These are phyloP conservation scores for Arabidopsis lyrata DNA, from an alignment of 441 rosid genomes.

Conservation along the genomic window DNA sequence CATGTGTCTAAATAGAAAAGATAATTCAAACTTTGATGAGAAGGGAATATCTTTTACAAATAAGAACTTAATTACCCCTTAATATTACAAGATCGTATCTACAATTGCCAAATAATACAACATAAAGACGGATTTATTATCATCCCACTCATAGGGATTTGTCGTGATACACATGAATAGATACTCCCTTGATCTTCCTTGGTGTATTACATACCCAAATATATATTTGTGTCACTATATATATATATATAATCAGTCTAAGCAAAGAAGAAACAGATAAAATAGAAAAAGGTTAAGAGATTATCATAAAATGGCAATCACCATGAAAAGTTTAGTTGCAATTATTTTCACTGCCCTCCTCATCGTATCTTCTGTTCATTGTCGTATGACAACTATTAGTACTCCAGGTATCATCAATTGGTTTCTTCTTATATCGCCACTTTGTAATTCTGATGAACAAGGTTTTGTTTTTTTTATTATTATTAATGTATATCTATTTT, in stretches of 20 bases:
- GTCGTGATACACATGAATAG: neutral
- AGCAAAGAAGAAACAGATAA: neutral
- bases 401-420: neutral
- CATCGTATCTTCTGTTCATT: slow-evolving; percentile 4
- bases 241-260: neutral
- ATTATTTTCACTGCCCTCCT: neutral
- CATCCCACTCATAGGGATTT: neutral
- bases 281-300: neutral
- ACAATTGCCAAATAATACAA: neutral
- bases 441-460: neutral
- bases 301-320: neutral
- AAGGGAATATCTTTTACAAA: no score
- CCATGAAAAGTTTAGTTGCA: neutral
- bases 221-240: neutral
- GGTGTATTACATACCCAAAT: neutral
- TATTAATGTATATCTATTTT: no score
- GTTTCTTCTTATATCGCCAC: neutral
- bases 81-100: neutral
- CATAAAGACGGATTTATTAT: neutral
- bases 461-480: neutral
- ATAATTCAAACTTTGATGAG: no score
- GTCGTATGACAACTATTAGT: neutral
- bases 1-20: no score
- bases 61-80: no score
- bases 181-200: neutral